Base-by-base conservation (phyloP, 495 filamentous ascomycete species). In the Podospora bellae-mahoneyi region DNA sequence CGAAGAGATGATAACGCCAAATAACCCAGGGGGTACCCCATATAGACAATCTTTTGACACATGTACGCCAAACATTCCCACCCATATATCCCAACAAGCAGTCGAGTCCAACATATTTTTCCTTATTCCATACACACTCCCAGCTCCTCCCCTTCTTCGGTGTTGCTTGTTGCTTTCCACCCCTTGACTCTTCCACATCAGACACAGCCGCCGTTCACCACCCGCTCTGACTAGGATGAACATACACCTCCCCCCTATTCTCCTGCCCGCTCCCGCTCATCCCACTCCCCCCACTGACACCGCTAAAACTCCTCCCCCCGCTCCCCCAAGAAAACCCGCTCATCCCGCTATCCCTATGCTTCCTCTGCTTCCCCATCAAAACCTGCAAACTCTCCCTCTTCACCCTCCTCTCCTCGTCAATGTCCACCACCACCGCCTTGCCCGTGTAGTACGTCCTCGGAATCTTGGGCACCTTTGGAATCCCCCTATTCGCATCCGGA, bases 401-500 rank as follows among this genome's bases (percentile, higher is more conserved):
- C 26, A 44, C 32, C 61, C 61, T 63, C 32, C 61, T 63, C 61
- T 63, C 61, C 61, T 63, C 61, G 18, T 63, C 53, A 2, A 53
- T 30, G 13, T 19, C 34, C 18, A 62, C 63, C 26, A 61, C 69
- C 1, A 44, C 62, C 62, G 55, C 9, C 19, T 20, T 62, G 9
- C 39, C 39, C 39, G 15, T 16, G n/a, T 27, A 26, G 30, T 13
- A 66, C 63, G 60, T 59, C 16, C 59, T 54, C 54, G 72, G 70
- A 44, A 71, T 77, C 7, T 58, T 56, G 39, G 80, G 79, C 34
- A 80, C 76, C 30, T 68, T 64, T 13, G 81, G 78, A 28, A 81
- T 77, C 13, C 80, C 78, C n/a, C 77, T 74, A 59, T 81, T 79
- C 20, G 61, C 71, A 56, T 79, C 76, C 10, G 77, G 73, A 5